These are phyloP conservation scores for Fomes fomentarius DNA, from an alignment of 1,284 basidiomycete species.

Conservation along the genomic window DNA sequence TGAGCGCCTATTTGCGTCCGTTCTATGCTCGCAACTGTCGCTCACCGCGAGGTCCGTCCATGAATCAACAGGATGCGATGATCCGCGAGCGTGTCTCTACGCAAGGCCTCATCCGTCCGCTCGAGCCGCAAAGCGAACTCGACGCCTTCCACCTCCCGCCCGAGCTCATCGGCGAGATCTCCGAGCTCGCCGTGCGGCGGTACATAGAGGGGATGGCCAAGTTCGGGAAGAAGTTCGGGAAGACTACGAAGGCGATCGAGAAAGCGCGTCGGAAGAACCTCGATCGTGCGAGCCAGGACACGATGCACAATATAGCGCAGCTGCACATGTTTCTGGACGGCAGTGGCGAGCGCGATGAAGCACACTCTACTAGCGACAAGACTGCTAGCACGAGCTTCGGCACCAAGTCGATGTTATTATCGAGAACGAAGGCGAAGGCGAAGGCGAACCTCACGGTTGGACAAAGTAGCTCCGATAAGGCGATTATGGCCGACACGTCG, in stretches of 20 bases:
- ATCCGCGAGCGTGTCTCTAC: slow-evolving; percentile 74
- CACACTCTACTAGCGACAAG: too few species aligned
- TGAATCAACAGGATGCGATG: slow-evolving; percentile 48
- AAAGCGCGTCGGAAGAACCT: slow-evolving; percentile 62
- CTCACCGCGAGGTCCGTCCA: neutral
- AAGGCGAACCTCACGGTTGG: slow-evolving; percentile 6
- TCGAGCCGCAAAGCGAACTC: slow-evolving; percentile 59
- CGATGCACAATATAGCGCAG: slow-evolving; percentile 48
- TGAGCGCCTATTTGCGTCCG: slow-evolving; percentile 34
- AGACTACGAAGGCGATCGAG: slow-evolving; percentile 57
- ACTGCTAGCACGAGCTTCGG: too few species aligned
- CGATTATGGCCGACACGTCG: slow-evolving; percentile 33
- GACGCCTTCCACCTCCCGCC: slow-evolving; percentile 51
- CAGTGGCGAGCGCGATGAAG: neutral
- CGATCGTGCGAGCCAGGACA: slow-evolving; percentile 61
- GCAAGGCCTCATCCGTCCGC: slow-evolving; percentile 56
- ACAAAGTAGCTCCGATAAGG: slow-evolving; percentile 21
- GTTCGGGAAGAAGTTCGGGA: slow-evolving; percentile 67
- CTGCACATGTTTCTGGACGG: slow-evolving; percentile 42
- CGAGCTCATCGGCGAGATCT: slow-evolving; percentile 72
- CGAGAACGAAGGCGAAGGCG: neutral
- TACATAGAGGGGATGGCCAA: slow-evolving; percentile 60
- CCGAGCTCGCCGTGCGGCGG: slow-evolving; percentile 63
- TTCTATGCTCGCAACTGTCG: neutral
- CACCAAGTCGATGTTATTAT: too few species aligned